A percentile compares a stretch with the other conserved stretches of the same genome.
These are phyloP conservation scores for Metschnikowia kofuensis DNA, from an alignment of 805 yeast species.

Conservation along the genomic window DNA sequence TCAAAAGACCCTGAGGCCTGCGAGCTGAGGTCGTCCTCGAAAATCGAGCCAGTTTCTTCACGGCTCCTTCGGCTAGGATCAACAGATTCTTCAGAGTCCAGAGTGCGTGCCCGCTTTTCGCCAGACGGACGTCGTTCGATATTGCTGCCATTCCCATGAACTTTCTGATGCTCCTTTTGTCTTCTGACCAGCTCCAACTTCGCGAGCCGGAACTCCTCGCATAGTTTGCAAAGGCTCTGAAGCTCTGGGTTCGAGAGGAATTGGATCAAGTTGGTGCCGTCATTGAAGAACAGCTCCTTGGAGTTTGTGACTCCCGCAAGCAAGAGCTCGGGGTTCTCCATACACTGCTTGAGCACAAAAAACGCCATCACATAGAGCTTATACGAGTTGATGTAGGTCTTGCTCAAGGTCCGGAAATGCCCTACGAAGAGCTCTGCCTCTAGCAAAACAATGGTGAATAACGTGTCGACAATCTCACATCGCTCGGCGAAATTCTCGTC, in stretches of 20 bases:
- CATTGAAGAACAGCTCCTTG: constrained; percentile 26
- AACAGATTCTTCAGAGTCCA: no score
- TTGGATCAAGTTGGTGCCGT: constrained; percentile 39
- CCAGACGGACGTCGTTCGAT: neutral
- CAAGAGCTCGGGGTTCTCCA: constrained; percentile 37
- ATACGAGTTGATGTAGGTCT: constrained; percentile 39
- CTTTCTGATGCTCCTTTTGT: constrained; percentile 17
- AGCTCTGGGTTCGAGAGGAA: constrained; percentile 36
- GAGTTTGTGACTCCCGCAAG: constrained; percentile 30
- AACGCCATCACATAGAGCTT: constrained; percentile 39
- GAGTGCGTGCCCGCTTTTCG: neutral
- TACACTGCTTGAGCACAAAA: constrained; percentile 39
- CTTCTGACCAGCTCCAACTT: constrained; percentile 24
- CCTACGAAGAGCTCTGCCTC: constrained; percentile 45
- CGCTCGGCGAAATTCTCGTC: constrained; percentile 16
- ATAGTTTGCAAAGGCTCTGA: constrained; percentile 32
- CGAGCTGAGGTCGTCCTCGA: neutral
- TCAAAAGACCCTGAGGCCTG: constrained; percentile 9
- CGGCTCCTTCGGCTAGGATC: no score
- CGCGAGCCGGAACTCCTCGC: constrained; percentile 39
- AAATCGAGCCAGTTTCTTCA: no score
- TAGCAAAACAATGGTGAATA: constrained; percentile 30
- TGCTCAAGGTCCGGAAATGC: constrained; percentile 36
- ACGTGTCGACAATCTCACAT: constrained; percentile 29
- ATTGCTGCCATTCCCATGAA: constrained; percentile 6